Base-by-base conservation (phyloP, 331 rosid species). In the Malus hybrid region DNA sequence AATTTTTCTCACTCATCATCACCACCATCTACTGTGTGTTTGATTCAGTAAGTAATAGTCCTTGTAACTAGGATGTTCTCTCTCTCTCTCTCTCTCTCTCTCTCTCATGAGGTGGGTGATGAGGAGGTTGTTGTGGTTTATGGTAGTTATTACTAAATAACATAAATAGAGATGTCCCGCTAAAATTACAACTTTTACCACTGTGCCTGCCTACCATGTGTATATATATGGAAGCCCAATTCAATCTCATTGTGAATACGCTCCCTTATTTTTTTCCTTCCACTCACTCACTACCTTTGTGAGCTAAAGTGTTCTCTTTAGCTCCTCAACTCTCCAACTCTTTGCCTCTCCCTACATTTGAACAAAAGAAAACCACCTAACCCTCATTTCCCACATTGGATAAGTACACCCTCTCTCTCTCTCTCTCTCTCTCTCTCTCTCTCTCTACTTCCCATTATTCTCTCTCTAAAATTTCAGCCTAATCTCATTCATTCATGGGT, bases 71-170 rank as follows among this genome's bases (percentile, higher is more conserved):
- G 77, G 70, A 57, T 76, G 73, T 65, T 44, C 71, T 7, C 24
- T 42, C 39, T 11, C 63, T 36, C 42, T 36, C 44, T 36, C 42
- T 36, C 44, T 8, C 6, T 46, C 4, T 29, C 56, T 33, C 22
- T 32, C 6, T 74, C 9, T 61, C 15, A 34, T 69, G 13, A 26
- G 12, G 62, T 61, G 77, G 79, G 76, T 71, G 73, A 48, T 78
- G 74, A 73, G 79, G 80, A 62, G 78, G 82, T 80, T 50, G 81
- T 71, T 85, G 85, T 82, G 69, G 90, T 87, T 82, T 79, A 81
- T 83, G 86, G 80, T 83, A 33, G 84, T 82, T 85, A 80, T 84
- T 84, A 77, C 78, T 36, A 36, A 36, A 36, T 66, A 71, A 78
- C 68, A 42, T 42, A 78, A 20, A 64, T 26, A 5, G 3, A 14